Evolutionary conservation across 768 basidiomycete species (phyloP), one percentile per base, ranked within the genome.

Genomic region (Termitomyces sp.): DNA sequence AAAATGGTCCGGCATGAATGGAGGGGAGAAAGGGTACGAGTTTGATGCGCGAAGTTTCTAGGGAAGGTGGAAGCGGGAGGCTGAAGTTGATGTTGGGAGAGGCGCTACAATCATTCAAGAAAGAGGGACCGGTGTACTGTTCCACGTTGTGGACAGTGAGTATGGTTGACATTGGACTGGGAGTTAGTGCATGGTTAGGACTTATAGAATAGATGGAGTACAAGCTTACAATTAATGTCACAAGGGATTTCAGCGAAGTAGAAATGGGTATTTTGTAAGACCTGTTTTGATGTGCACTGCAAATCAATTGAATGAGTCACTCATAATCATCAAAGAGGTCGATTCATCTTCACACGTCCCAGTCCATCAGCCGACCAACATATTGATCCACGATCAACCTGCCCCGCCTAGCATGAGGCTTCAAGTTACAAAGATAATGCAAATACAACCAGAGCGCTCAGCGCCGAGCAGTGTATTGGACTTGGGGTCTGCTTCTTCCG

Each of bases 1-100:
- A 55, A n/a, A 55, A 55, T 3, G 59, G 18, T 47, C 67, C 62
- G 11, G 64, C 70, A 55, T 75, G 74, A 24, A 71, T 33, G 9
- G 67, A 61, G 3, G 74, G 71, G 54, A 76, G 66, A 65, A 79
- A 82, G 0, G 78, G 79, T 2, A 72, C 71, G 22, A 82, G 64
- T 53, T 71, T 74, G 50, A 81, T 66, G 22, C 74, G 72, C 6
- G 72, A 63, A 22, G 72, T 76, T 62, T 78, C 74, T 26, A 82
- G 67, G 10, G 52, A 52, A 0, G 70, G 54, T 2, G 72, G 75
- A 16, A 80, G 66, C 20, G 73, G 74, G 48, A 76, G 68, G 57
- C 64, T 70, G 65, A 80, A 76, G 56, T 80, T 77, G 61, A 76
- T 35, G 53, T 76, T 70, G 58, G n/a, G 26, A 0, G 46, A 35